Percentiles rank a stretch among this genome's conserved stretches.
Conservation (phyloP, 495 filamentous ascomycete species). For the Talaromyces thailandensis region DNA sequence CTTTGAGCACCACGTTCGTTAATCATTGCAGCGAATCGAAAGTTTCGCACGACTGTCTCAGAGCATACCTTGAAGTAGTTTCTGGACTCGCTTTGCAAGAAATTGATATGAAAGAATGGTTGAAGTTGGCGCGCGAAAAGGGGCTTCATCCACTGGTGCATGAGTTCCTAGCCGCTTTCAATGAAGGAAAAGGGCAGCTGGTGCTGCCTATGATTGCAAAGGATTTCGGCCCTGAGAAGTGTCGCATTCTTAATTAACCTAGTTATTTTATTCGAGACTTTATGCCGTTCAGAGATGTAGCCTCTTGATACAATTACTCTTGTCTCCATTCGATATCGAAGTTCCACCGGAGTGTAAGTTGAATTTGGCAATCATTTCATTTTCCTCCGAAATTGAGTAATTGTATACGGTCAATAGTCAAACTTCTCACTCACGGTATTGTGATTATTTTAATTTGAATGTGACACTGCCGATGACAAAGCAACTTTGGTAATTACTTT, state of each 20-base stretch:
- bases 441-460: too few species aligned
- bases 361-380: not conserved
- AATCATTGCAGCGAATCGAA: constrained; percentile 1
- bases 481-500: too few species aligned
- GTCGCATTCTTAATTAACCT: too few species aligned
- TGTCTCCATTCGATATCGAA: not conserved
- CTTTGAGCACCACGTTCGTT: not conserved
- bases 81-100: not conserved
- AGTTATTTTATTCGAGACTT: not conserved
- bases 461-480: too few species aligned
- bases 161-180: not conserved
- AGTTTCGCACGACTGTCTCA: not conserved
- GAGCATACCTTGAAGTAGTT: not conserved
- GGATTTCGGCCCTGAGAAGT: not conserved
- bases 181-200: not conserved
- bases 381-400: not conserved
- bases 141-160: not conserved
- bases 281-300: not conserved
- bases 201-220: not conserved
- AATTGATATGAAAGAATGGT: not conserved
- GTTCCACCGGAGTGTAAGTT: not conserved
- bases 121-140: not conserved
- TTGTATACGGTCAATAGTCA: not conserved
- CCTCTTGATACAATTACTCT: not conserved
- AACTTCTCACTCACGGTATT: too few species aligned